Conservation (phyloP, 1,284 basidiomycete species). For the Phlebopus sp. region DNA sequence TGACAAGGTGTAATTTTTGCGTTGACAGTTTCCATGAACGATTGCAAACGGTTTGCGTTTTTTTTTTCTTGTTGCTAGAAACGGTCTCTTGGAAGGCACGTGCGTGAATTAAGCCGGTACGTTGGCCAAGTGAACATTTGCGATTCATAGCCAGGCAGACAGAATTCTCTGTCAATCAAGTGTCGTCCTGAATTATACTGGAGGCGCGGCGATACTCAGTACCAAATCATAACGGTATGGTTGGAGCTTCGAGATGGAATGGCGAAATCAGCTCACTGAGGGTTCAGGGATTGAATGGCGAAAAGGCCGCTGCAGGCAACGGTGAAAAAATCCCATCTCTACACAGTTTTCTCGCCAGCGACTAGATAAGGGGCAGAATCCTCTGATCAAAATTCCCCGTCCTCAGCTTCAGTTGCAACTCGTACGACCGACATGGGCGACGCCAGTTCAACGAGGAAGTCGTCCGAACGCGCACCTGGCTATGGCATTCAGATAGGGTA, state of each 20-base stretch:
- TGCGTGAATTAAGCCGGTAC: too few species aligned
- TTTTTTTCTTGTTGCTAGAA: too few species aligned
- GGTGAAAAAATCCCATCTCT: constrained; percentile 3
- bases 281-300: constrained; percentile 20
- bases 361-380: constrained; percentile 4
- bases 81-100: too few species aligned
- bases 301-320: constrained; percentile 26
- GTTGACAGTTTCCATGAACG: too few species aligned
- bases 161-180: neutral
- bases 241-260: constrained; percentile 13
- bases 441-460: constrained; percentile 12
- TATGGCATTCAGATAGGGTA: constrained; percentile 35
- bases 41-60: too few species aligned
- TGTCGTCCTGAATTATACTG: neutral
- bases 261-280: constrained; percentile 25
- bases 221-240: neutral
- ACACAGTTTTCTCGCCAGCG: neutral
- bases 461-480: constrained; percentile 10
- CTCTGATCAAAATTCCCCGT: constrained; percentile 3
- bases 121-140: neutral
- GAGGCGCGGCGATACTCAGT: neutral
- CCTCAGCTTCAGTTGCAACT: neutral
- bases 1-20: too few species aligned
- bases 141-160: neutral
- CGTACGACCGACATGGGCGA: constrained; percentile 17